A percentile compares a stretch with the other conserved stretches of the same genome.
Evolutionary conservation across 768 basidiomycete genomes (phyloP).

Genomic region (Phylloporus sp.): DNA sequence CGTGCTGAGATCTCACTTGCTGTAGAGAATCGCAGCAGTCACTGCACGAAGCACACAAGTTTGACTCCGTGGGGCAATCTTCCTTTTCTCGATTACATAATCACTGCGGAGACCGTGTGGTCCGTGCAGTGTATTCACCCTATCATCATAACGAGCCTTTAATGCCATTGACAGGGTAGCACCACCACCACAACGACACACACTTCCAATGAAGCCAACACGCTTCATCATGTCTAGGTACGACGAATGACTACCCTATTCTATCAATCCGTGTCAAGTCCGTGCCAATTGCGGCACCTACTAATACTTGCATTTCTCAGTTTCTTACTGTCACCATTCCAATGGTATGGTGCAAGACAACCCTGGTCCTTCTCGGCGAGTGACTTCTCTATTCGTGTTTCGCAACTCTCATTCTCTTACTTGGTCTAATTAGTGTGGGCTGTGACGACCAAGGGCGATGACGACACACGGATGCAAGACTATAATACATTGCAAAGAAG

Average conservation of each 20-base stretch:
- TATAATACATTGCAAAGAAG: conserved; percentile 70
- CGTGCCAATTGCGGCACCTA: too few species aligned
- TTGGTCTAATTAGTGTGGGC: conserved; percentile 68
- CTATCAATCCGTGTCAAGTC: too few species aligned
- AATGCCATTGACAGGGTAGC: too few species aligned
- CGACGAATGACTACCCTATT: too few species aligned
- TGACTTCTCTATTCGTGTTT: conserved; percentile 8
- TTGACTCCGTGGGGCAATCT: not conserved
- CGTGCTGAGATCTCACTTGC: not conserved
- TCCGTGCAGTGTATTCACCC: too few species aligned
- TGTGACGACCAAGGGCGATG: conserved; percentile 62
- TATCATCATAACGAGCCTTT: too few species aligned
- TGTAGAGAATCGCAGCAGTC: too few species aligned
- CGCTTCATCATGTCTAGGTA: too few species aligned
- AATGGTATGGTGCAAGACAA: conserved; percentile 32
- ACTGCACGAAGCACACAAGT: too few species aligned
- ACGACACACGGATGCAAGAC: conserved; percentile 64
- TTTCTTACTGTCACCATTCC: conserved; percentile 48
- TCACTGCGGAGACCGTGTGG: conserved; percentile 19
- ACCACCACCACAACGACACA: too few species aligned
- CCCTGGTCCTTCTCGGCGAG: conserved; percentile 27
- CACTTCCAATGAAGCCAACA: too few species aligned
- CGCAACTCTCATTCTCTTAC: not conserved
- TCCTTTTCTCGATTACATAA: conserved; percentile 2
- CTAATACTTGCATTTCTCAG: conserved; percentile 58